Evolutionary conservation across 2,329 filamentous ascomycete genomes (phyloP).

Genomic region (Pseudogymnoascus sp.): DNA sequence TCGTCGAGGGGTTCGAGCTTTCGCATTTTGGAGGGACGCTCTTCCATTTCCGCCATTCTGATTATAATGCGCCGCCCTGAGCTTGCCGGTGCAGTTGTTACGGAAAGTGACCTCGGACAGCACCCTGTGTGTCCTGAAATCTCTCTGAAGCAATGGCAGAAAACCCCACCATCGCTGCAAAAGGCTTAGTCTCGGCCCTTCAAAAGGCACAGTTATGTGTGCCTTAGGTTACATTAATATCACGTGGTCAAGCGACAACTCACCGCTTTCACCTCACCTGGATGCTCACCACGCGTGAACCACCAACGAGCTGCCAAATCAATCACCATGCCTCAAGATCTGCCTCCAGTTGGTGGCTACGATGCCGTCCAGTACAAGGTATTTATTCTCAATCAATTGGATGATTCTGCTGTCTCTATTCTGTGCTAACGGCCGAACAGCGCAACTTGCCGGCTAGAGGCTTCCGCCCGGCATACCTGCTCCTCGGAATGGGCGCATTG

Average conservation of each 20-base stretch:
- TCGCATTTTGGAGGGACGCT: constrained; percentile 24
- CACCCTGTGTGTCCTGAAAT: not conserved
- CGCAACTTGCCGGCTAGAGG: constrained; percentile 88
- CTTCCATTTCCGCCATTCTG: constrained; percentile 23
- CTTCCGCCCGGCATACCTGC: constrained; percentile 73
- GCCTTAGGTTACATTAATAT: not conserved
- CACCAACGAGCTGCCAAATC: not conserved
- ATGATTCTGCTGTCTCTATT: not conserved
- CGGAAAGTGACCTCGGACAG: not conserved
- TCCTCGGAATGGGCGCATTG: constrained; percentile 66
- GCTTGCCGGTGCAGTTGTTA: not conserved
- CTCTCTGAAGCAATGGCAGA: not conserved
- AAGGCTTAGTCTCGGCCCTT: not conserved
- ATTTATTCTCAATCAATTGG: constrained; percentile 26
- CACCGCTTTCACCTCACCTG: constrained; percentile 6
- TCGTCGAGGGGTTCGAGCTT: constrained; percentile 16
- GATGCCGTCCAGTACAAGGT: constrained; percentile 96
- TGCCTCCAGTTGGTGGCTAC: constrained; percentile 93
- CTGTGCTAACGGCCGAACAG: constrained; percentile 35
- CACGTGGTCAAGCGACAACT: not conserved
- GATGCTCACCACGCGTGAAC: not conserved
- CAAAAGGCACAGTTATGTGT: not conserved
- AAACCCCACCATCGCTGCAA: not conserved
- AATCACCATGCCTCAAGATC: constrained; percentile 87
- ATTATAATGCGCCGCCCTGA: not conserved